A percentile compares a stretch with the other conserved stretches of the same genome.
Conservation (phyloP, 352 stramenopile species). For the Phytopythium ostracodes region DNA sequence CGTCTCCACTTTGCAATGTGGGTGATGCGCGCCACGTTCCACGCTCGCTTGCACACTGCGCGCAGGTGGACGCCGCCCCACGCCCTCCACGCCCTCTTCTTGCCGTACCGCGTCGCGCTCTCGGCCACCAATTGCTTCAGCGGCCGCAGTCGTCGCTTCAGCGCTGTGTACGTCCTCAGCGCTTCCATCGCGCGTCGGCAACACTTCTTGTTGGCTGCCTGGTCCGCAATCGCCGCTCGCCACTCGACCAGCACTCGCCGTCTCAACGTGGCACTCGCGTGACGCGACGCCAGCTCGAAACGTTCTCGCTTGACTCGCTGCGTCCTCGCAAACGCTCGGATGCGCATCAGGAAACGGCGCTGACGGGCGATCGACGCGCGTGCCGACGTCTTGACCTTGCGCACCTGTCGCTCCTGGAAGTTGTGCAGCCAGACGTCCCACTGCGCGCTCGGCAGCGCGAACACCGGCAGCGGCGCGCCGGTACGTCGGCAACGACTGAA, state of each 20-base stretch:
- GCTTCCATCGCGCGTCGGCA: constrained; percentile 17
- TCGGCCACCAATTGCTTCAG: constrained; percentile 23
- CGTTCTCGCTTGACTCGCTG: constrained; percentile 2
- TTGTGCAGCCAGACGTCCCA: constrained; percentile 78
- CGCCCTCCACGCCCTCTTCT: constrained; percentile 23
- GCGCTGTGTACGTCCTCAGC: constrained; percentile 26
- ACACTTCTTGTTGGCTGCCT: constrained; percentile 41
- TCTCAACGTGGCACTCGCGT: constrained; percentile 2
- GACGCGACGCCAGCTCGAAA: background rate
- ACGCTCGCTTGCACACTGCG: constrained; percentile 51
- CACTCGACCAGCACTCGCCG: constrained; percentile 31
- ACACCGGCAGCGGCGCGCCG: constrained; percentile 40
- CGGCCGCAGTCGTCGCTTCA: constrained; percentile 38
- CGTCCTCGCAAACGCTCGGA: constrained; percentile 24
- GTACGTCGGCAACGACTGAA: constrained; percentile 52
- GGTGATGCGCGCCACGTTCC: constrained; percentile 41
- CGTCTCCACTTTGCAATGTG: constrained; percentile 37
- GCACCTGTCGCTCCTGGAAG: constrained; percentile 75
- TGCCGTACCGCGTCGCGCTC: constrained; percentile 14
- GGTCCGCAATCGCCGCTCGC: constrained; percentile 44
- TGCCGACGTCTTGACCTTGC: constrained; percentile 53
- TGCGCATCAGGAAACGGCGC: constrained; percentile 35
- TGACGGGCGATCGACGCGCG: constrained; percentile 47
- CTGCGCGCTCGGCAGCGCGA: constrained; percentile 36
- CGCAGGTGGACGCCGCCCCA: constrained; percentile 57